Evolutionary conservation across 192 early-diverging fungal genomes (phyloP), one percentile per base, ranked within the genome.

Genomic region (Diversispora epigaea): DNA sequence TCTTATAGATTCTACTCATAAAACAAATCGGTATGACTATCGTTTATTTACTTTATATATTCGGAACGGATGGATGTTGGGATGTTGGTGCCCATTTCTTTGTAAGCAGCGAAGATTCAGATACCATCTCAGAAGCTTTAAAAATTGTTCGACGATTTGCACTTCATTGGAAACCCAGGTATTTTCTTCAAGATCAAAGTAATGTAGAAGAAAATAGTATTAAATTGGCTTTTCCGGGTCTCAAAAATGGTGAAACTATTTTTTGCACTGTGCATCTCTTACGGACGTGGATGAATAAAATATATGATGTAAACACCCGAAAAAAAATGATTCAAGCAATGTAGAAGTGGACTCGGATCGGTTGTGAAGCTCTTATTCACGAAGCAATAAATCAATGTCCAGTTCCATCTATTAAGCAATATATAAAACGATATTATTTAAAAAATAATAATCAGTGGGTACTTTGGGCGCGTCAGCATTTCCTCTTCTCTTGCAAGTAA

Each of bases 1-100:
- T 15, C 62, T 76, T 12, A 77, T 77, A 25, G 52, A 52, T 12
- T 77, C 52, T n/a, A n/a, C n/a, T n/a, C n/a, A n/a, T n/a, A n/a
- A n/a, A n/a, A n/a, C n/a, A n/a, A n/a, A n/a, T n/a, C n/a, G n/a
- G n/a, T n/a, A n/a, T n/a, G n/a, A n/a, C n/a, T n/a, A n/a, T n/a
- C n/a, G n/a, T n/a, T n/a, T n/a, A n/a, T n/a, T n/a, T n/a, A n/a
- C n/a, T n/a, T n/a, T n/a, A n/a, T n/a, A n/a, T n/a, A n/a, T n/a
- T n/a, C n/a, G n/a, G n/a, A n/a, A n/a, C n/a, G n/a, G n/a, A n/a
- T n/a, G 45, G 45, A 25, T 77, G n/a, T 43, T 73, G 50, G 69
- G 15, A 57, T 61, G 39, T 57, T 8, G 55, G 55, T 47, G 46
- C 46, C 5, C 46, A 47, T 11, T 47, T 47, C 11, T 47, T 47